Evolutionary conservation across 257 asterid species (phyloP), one percentile per base, ranked within the genome.

Genomic region (Linaria vulgaris): DNA sequence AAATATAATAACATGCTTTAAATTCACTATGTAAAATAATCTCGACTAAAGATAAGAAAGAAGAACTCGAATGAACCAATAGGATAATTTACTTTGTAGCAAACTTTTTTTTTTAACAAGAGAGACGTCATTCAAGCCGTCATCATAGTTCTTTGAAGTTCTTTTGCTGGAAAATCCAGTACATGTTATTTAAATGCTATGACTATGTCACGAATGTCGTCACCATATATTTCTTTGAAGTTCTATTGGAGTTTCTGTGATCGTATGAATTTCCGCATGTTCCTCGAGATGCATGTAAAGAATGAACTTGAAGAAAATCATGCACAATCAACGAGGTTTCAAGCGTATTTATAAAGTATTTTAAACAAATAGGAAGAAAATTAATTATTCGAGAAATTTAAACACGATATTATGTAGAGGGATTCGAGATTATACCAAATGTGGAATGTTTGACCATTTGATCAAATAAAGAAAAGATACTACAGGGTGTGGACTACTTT

Each of bases 221-320:
- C 71, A 65, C 44, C 63, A 56, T 37, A 22, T n/a, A 37, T 50
- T 58, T 64, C 44, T 53, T 20, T 31, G 1, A 41, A 12, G 23
- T 24, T 41, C 45, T 5, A 2, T 34, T 12, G 17, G 54, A 53
- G 41, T 64, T 43, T 52, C 31, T 10, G 13, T 10, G 27, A n/a
- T n/a, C 23, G 17, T 41, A 53, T 5, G 16, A 23, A 45, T 47
- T 48, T 19, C 19, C 63, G 10, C 10, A 10, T 30, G 34, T 53
- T 53, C 73, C 76, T 80, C 76, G 85, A 80, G 78, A 79, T 76
- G 71, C 67, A 64, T 66, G 80, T 68, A 57, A 59, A 11, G 13
- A 58, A 37, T 38, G 12, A 10, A 59, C 20, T 19, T 21, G 20
- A 30, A 55, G 14, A 50, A 57, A 23, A 60, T n/a, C n/a, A n/a